These are phyloP conservation scores for Raphidocelis subcapitata DNA, from an alignment of 139 green algal species.

Conservation along the genomic window DNA sequence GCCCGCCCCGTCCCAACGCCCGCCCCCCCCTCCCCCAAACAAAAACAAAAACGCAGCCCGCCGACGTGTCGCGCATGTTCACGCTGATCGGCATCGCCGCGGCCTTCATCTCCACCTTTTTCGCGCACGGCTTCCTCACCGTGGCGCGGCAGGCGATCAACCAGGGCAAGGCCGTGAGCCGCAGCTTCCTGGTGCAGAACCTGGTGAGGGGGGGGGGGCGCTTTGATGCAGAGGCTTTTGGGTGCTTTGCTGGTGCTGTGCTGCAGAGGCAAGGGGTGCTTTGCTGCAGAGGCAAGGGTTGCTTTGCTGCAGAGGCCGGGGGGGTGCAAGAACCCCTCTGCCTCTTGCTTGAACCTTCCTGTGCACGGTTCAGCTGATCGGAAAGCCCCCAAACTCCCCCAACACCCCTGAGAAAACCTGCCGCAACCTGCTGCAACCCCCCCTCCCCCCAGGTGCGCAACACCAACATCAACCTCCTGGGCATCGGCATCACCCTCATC, in stretches of 20 bases:
- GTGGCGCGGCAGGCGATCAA: slow-evolving; percentile 14
- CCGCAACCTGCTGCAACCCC: too few relatives aligned
- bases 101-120: slow-evolving; percentile 81
- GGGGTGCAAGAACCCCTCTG: too few relatives aligned
- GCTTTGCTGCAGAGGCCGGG: too few relatives aligned
- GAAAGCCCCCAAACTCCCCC: too few relatives aligned
- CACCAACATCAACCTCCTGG: slow-evolving; percentile 81
- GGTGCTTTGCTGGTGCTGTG: too few relatives aligned
- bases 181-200: slow-evolving; percentile 27
- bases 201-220: background rate
- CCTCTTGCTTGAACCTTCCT: too few relatives aligned
- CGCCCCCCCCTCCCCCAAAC: background rate
- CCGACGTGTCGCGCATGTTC: slow-evolving; percentile 53
- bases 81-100: slow-evolving; percentile 71
- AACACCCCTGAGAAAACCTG: too few relatives aligned
- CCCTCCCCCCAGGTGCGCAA: slow-evolving; percentile 62
- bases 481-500: slow-evolving; percentile 77
- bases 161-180: slow-evolving; percentile 19
- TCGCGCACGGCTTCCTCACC: slow-evolving; percentile 55
- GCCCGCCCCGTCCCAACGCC: background rate
- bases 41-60: background rate
- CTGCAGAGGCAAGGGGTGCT: slow-evolving; percentile 6
- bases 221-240: too few relatives aligned
- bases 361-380: too few relatives aligned
- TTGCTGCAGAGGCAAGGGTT: too few relatives aligned